A percentile compares a stretch with the other conserved stretches of the same genome.
These are phyloP conservation scores for Alternaria triticimaculans DNA, from an alignment of 2,329 filamentous ascomycete species.

Conservation along the genomic window DNA sequence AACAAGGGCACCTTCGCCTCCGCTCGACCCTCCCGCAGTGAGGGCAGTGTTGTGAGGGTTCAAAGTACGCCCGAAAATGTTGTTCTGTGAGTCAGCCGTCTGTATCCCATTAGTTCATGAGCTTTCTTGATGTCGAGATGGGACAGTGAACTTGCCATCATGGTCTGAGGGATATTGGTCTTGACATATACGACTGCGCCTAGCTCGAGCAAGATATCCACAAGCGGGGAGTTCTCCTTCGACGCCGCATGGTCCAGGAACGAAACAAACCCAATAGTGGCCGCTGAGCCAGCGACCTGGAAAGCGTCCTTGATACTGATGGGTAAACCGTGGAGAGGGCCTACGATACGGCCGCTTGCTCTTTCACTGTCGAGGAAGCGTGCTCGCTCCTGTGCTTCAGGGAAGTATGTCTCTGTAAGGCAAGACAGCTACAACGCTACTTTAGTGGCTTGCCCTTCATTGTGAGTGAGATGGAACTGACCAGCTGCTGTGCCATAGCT, in stretches of 20 bases:
- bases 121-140: slow-evolving; percentile 21
- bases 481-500: slow-evolving; percentile 60
- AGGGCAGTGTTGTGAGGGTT: slow-evolving; percentile 65
- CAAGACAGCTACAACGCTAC: slow-evolving; percentile 59
- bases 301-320: slow-evolving; percentile 73
- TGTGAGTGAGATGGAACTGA: slow-evolving; percentile 25
- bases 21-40: slow-evolving; percentile 67
- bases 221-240: slow-evolving; percentile 58
- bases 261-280: slow-evolving; percentile 63
- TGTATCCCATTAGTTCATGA: slow-evolving; percentile 46
- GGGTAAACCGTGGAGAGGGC: slow-evolving; percentile 71
- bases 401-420: slow-evolving; percentile 62
- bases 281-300: slow-evolving; percentile 62
- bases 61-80: slow-evolving; percentile 65
- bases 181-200: slow-evolving; percentile 72
- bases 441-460: background rate
- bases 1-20: slow-evolving; percentile 69
- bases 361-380: slow-evolving; percentile 58
- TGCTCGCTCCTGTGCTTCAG: slow-evolving; percentile 57
- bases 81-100: slow-evolving; percentile 64
- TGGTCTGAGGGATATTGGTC: slow-evolving; percentile 69
- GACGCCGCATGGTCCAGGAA: slow-evolving; percentile 62
- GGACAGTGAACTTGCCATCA: slow-evolving; percentile 60
- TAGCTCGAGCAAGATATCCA: slow-evolving; percentile 62
- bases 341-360: slow-evolving; percentile 50